Conservation (phyloP, 108 stramenopile genomes). For the Cyclotella sp. region DNA sequence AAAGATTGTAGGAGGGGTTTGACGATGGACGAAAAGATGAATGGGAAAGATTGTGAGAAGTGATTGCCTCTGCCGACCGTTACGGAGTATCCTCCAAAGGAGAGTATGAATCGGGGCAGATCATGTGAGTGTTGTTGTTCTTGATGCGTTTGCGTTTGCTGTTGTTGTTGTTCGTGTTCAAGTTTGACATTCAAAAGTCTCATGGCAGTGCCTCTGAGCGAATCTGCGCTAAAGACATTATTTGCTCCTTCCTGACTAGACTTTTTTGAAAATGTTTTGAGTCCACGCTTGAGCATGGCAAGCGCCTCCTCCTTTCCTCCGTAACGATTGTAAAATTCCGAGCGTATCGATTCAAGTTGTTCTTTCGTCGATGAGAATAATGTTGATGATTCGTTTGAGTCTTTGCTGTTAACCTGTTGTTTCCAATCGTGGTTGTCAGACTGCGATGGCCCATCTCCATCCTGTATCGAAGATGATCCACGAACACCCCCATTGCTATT, state of each 20-base stretch:
- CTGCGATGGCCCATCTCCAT: not conserved
- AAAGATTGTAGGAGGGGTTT: constrained; percentile 47
- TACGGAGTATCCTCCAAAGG: constrained; percentile 87
- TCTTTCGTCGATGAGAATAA: constrained; percentile 19
- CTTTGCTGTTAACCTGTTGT: not conserved
- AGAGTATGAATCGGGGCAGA: constrained; percentile 40
- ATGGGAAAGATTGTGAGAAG: constrained; percentile 81
- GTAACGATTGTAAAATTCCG: constrained; percentile 48
- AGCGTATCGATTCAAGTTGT: constrained; percentile 24
- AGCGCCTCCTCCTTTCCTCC: constrained; percentile 45
- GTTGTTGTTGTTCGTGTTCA: constrained; percentile 22
- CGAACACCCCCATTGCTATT: not conserved
- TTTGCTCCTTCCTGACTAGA: not conserved
- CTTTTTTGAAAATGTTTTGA: constrained; percentile 33
- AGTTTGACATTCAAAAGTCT: constrained; percentile 30
- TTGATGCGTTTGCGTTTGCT: too few relatives aligned
- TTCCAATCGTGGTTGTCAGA: not conserved
- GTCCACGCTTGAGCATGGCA: constrained; percentile 36
- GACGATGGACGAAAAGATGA: constrained; percentile 66
- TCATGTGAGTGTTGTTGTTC: constrained; percentile 7
- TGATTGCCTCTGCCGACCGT: constrained; percentile 87
- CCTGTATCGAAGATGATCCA: not conserved
- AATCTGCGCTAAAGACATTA: not conserved
- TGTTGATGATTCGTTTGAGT: not conserved
- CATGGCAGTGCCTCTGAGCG: constrained; percentile 26